Conservation (phyloP, 495 filamentous ascomycete genomes). For the Friedmanniomyces simplex region DNA sequence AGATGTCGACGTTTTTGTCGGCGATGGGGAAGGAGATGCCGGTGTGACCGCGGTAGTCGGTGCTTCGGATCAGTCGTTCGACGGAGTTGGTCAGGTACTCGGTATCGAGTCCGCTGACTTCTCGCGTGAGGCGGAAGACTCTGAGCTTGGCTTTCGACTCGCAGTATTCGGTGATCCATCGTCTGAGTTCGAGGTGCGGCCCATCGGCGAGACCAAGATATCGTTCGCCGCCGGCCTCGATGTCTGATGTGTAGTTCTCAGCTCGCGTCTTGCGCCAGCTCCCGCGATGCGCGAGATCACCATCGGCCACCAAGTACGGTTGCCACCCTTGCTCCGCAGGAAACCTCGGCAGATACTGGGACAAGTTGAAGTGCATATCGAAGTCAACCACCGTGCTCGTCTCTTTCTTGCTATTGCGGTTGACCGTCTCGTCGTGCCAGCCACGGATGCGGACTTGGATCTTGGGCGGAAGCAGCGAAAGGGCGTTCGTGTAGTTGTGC, state of each 20-base stretch:
- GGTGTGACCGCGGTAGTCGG: constrained; percentile 51
- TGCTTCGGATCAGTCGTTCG: constrained; percentile 39
- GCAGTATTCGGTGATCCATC: constrained; percentile 49
- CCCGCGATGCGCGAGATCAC: constrained; percentile 27
- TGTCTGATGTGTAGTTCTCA: constrained; percentile 19
- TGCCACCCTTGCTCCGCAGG: neutral
- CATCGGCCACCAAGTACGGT: constrained; percentile 17
- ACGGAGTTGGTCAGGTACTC: constrained; percentile 37
- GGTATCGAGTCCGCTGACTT: constrained; percentile 42
- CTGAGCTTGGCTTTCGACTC: constrained; percentile 40
- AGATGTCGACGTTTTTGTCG: constrained; percentile 40
- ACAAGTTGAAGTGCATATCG: constrained; percentile 41
- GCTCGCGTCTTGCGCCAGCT: constrained; percentile 22
- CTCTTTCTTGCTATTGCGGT: constrained; percentile 38
- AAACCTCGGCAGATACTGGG: constrained; percentile 32
- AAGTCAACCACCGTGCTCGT: constrained; percentile 40
- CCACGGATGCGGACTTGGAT: constrained; percentile 40
- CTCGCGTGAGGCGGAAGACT: constrained; percentile 41
- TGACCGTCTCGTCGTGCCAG: constrained; percentile 38
- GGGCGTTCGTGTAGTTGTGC: constrained; percentile 21
- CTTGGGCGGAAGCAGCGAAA: constrained; percentile 32
- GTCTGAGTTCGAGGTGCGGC: constrained; percentile 34
- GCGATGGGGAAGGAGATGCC: constrained; percentile 42
- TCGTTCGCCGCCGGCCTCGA: constrained; percentile 18
- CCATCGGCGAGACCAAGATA: too few relatives aligned